These are phyloP conservation scores for Pseudogymnoascus sp. DNA, from an alignment of 2,329 filamentous ascomycete genomes.

Conservation along the genomic window DNA sequence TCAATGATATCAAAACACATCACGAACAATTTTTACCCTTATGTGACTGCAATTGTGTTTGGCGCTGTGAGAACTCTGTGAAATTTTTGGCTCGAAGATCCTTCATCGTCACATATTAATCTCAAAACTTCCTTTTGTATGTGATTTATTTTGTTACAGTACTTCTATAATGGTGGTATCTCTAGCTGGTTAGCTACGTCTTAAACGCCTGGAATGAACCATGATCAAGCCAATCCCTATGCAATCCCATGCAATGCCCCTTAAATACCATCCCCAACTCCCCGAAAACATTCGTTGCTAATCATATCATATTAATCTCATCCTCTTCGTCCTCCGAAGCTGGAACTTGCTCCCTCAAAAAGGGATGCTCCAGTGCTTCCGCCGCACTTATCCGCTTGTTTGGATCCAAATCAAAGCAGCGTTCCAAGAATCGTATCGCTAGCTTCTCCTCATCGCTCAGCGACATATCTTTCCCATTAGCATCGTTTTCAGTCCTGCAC, in stretches of 20 bases:
- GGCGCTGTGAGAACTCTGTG: neutral
- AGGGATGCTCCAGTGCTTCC: slow-evolving; percentile 65
- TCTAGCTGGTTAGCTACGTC: slow-evolving; percentile 14
- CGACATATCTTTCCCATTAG: slow-evolving; percentile 39
- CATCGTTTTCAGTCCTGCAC: slow-evolving; percentile 51
- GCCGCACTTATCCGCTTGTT: slow-evolving; percentile 63
- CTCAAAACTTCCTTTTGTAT: neutral
- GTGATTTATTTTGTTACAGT: slow-evolving; percentile 1
- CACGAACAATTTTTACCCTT: neutral
- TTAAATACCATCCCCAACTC: slow-evolving; percentile 9
- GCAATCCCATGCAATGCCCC: slow-evolving; percentile 5
- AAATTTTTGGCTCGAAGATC: neutral
- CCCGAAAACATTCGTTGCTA: slow-evolving; percentile 23
- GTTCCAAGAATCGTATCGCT: slow-evolving; percentile 62
- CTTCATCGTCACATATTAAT: neutral
- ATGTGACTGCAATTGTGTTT: neutral
- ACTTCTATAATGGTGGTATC: slow-evolving; percentile 6
- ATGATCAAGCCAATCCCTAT: neutral
- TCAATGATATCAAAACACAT: slow-evolving; percentile 8
- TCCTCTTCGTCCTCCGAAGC: slow-evolving; percentile 35
- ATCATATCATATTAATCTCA: slow-evolving; percentile 41
- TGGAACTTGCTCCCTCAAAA: slow-evolving; percentile 39
- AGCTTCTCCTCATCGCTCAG: slow-evolving; percentile 61
- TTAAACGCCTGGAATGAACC: slow-evolving; percentile 10
- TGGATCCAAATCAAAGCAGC: slow-evolving; percentile 71